Base-by-base conservation (phyloP, 257 asterid genomes). In the Solanum arcanum region DNA sequence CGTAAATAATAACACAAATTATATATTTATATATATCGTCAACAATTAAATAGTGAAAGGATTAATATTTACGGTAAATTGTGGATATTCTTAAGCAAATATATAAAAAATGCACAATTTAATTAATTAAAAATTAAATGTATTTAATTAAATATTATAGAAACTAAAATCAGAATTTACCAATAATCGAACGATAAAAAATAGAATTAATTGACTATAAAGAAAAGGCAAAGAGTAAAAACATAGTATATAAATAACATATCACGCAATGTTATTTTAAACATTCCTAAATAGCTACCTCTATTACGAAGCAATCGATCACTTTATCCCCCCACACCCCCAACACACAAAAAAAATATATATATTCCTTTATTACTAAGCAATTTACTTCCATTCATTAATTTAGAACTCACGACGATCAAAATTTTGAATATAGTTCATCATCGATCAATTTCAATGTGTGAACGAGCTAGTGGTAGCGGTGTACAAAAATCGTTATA, bases 391-490 rank as follows among this genome's bases (percentile, higher is more conserved):
- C n/a, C 62, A 52, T 52, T 52, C 0, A 23, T 27, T 31, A 13
- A 12, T 76, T 13, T 3, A 15, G 3, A 78, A 77, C 16, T 44
- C 3, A 77, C 41, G 15, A 44, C 5, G 25, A 33, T 77, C 25
- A 44, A 44, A 77, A 77, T 44, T 42, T 5, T 33, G 3, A 72
- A 35, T 72, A 72, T 0, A 15, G 6, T 20, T 9, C 1, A 27
- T 6, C 41, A 29, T 29, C 6, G 23, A 82, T 88, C 39, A 5
- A 73, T 88, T 76, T 90, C 90, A 87, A 88, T 83, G 56, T 85
- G 52, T 88, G 91, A 91, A 92, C 90, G 89, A 89, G 47, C 73
- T 35, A 86, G 89, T 80, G 85, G 81, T 39, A 86, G 88, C 18
- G 82, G 89, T 3, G 14, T 7, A 77, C 83, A 8, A 44, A 77